Evolutionary conservation across 2,329 filamentous ascomycete species (phyloP), one percentile per base, ranked within the genome.

Genomic region (Fusarium albidum): DNA sequence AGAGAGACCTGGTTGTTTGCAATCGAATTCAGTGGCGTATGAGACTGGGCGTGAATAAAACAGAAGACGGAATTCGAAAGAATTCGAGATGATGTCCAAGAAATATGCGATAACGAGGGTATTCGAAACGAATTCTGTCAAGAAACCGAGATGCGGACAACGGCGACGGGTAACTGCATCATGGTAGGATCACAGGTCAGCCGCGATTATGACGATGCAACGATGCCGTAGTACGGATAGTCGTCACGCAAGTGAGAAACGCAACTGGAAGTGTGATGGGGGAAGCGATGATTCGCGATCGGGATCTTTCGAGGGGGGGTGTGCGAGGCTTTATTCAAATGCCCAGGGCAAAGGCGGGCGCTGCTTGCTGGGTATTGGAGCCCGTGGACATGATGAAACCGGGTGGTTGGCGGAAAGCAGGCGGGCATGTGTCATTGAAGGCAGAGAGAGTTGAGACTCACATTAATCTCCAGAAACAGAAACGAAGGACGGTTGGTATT

Each of bases 381-480:
- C 44, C 46, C 37, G 44, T 27, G 50, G 52, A 39, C 34, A 54
- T 53, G 48, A 54, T 53, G 48, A 54, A 56, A 63, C 42, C 53
- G 49, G 58, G 61, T 63, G 69, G 69, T 69, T 70, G 69, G 66
- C 58, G 57, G 65, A 63, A 43, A 57, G 60, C 50, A 50, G 52
- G 57, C 59, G 59, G n/a, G 68, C 63, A 70, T 68, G 64, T 66
- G 64, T 63, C 61, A 63, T 65, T 45, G 57, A 61, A 35, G 48
- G 65, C 49, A 65, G 67, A 64, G 57, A 65, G 61, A 67, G 61
- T 62, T 66, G 57, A 57, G 61, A 73, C 71, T 73, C 69, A 73
- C 71, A 72, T 72, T 71, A 68, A 72, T 71, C 53, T 71, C 66
- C 57, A 66, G 57, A 59, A 63, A 57, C 52, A 66, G 57, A 59